These are phyloP conservation scores for Solidago caesia DNA, from an alignment of 129 eudicot genomes.

Conservation along the genomic window DNA sequence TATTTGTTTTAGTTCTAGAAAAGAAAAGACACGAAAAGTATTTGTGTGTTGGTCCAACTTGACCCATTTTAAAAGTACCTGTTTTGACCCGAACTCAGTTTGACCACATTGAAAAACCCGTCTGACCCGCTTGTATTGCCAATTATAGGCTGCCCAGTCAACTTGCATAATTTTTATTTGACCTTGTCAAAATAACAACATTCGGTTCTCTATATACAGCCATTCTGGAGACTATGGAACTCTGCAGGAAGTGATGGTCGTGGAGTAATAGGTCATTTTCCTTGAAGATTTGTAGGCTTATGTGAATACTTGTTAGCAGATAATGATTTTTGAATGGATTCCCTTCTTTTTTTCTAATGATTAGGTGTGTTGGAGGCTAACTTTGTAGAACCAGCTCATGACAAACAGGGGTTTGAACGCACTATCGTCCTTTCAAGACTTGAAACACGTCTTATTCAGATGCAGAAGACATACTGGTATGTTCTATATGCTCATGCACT, in stretches of 20 bases:
- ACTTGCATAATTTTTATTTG: neutral
- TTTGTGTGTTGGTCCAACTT: no score
- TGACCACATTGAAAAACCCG: no score
- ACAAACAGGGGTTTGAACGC: slow-evolving; percentile 96
- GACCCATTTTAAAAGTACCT: no score
- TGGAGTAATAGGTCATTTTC: slow-evolving; percentile 81
- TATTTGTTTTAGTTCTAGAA: no score
- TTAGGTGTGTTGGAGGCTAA: slow-evolving; percentile 93
- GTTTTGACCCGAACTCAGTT: no score
- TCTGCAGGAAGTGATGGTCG: slow-evolving; percentile 98
- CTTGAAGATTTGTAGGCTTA: slow-evolving; percentile 10
- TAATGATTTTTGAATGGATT: slow-evolving; percentile 7
- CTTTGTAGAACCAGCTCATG: slow-evolving; percentile 99
- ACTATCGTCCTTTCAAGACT: slow-evolving; percentile 91
- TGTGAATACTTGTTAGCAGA: slow-evolving; percentile 13
- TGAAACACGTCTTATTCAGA: slow-evolving; percentile 59
- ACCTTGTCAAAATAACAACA: neutral
- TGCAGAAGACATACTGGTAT: slow-evolving; percentile 91
- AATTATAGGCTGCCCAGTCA: neutral
- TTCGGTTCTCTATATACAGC: slow-evolving; percentile 45
- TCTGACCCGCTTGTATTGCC: no score
- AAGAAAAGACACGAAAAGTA: no score
- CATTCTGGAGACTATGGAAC: slow-evolving; percentile 98
- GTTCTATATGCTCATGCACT: slow-evolving; percentile 22
- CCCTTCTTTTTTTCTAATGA: slow-evolving; percentile 4